Conservation (phyloP, 495 filamentous ascomycete genomes). For the Aspergillus steynii region DNA sequence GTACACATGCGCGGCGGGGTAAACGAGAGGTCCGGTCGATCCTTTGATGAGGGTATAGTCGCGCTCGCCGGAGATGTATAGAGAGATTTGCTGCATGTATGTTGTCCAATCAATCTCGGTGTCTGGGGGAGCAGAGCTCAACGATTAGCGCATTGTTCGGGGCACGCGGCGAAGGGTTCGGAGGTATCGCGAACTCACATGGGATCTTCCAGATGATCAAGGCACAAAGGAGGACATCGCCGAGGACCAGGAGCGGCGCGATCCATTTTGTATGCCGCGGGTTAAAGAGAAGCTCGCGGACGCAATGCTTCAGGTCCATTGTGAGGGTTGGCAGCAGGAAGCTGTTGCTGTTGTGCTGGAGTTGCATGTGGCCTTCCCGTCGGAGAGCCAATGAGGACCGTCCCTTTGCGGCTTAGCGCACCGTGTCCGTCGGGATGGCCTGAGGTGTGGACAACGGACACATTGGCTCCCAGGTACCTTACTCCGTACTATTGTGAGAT, state of each 20-base stretch:
- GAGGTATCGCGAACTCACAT: slow-evolving; percentile 56
- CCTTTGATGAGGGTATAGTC: slow-evolving; percentile 86
- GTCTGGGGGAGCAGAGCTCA: slow-evolving; percentile 52
- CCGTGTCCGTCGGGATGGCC: neutral
- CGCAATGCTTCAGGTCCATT: slow-evolving; percentile 22
- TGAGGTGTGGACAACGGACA: neutral
- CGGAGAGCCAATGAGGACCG: slow-evolving; percentile 18
- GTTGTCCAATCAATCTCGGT: slow-evolving; percentile 98
- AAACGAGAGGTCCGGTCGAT: slow-evolving; percentile 89
- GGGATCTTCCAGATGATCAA: slow-evolving; percentile 82
- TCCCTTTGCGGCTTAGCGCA: slow-evolving; percentile 26
- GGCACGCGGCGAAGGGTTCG: neutral
- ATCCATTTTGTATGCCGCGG: slow-evolving; percentile 63
- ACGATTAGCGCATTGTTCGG: slow-evolving; percentile 18
- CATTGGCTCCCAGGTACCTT: neutral
- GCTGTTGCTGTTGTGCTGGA: neutral
- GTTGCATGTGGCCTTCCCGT: slow-evolving; percentile 16
- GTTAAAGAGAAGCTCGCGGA: slow-evolving; percentile 33
- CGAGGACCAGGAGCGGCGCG: slow-evolving; percentile 65
- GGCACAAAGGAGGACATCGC: slow-evolving; percentile 70
- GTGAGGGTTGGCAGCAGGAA: slow-evolving; percentile 11
- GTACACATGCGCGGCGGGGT: slow-evolving; percentile 91
- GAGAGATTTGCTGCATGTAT: slow-evolving; percentile 90
- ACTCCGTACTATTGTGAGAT: neutral
- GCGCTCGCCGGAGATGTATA: slow-evolving; percentile 79